Base-by-base conservation (phyloP, 768 basidiomycete species). In the Glaciozyma antarctica region DNA sequence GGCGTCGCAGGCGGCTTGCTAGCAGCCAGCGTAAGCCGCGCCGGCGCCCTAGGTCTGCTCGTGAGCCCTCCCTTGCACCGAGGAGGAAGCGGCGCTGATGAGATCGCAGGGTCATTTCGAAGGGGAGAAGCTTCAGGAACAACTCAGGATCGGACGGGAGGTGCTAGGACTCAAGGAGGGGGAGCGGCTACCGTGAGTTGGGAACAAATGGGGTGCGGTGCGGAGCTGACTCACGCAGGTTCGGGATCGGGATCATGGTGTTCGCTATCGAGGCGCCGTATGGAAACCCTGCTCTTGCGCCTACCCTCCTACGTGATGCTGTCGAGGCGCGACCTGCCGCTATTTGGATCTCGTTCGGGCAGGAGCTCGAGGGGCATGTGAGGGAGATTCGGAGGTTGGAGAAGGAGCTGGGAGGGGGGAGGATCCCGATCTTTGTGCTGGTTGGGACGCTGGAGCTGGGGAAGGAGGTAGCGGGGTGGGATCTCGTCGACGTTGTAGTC, bases 211-310 rank as follows among this genome's bases (percentile, higher is more conserved):
- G 30, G 32, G 47, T 16, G 1, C 1, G 13, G 8, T 5, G 16
- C 16, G 47, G 47, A 48, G 19, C 47, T 6, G 47, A 22, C 22
- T 55, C 3, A n/a, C 19, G n/a, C 6, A 61, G 82, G 15, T 78
- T 90, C 65, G 88, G 88, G 32, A 81, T 86, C 22, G 88, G 88
- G 16, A 87, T 84, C 74, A 77, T 89, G 30, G 81, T 78, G 17
- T 91, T 86, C 86, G 80, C 80, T 66, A 80, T 90, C 21, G 87
- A 90, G 16, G 2, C 32, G 1, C 63, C 63, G 7, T 21, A 32
- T 32, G 34, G 45, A 41, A 8, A 32, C 60, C 8, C 58, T 17
- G 13, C 58, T 0, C 7, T 22, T 9, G 38, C 24, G 22, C 32
- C 26, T 49, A 24, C 30, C 34, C 41, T 60, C 16, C 49, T 52